Percentiles rank a stretch among this genome's conserved stretches.
phyloP scores from a whole-genome alignment of 305 asterid species.

The Coffea humblotiana region DNA sequence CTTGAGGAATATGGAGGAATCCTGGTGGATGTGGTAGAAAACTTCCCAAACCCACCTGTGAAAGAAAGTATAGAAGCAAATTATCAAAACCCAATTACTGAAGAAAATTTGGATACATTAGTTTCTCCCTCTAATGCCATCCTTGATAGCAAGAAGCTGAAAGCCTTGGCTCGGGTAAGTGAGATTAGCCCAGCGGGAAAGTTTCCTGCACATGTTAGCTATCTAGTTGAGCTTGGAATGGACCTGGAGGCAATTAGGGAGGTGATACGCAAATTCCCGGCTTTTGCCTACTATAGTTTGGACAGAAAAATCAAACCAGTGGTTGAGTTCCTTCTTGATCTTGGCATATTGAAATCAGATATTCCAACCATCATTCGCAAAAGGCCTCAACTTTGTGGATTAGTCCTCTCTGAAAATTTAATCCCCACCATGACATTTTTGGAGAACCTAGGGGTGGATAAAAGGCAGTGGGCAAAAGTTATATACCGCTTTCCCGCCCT shows the following conservation, averaged over 20 bases:
- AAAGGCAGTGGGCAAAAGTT: conserved; percentile 86
- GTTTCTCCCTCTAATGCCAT: conserved; percentile 45
- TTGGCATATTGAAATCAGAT: conserved; percentile 66
- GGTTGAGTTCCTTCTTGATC: conserved; percentile 78
- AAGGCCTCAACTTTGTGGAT: conserved; percentile 95
- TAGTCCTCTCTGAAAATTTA: conserved; percentile 79
- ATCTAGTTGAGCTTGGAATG: conserved; percentile 92
- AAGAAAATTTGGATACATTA: conserved; percentile 37
- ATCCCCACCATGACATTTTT: conserved; percentile 89
- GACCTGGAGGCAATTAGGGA: conserved; percentile 63
- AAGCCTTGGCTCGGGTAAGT: conserved; percentile 77
- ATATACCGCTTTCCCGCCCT: conserved; percentile 85
- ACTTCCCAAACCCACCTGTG: conserved; percentile 67
- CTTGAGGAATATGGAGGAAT: conserved; percentile 66
- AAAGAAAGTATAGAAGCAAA: conserved; percentile 47
- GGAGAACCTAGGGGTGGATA: conserved; percentile 81
- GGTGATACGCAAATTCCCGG: conserved; percentile 80
- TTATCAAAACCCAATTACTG: conserved; percentile 32
- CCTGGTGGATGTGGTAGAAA: conserved; percentile 67
- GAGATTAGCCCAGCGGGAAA: conserved; percentile 59
- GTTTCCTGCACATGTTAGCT: conserved; percentile 69
- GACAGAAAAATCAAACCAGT: conserved; percentile 89
- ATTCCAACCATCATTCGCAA: conserved; percentile 67
- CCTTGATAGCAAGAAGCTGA: conserved; percentile 55
- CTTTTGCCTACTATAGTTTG: conserved; percentile 86